Evolutionary conservation across 192 early-diverging fungal genomes (phyloP), one percentile per base, ranked within the genome.

Genomic region (Bifiguratus adelaidae): DNA sequence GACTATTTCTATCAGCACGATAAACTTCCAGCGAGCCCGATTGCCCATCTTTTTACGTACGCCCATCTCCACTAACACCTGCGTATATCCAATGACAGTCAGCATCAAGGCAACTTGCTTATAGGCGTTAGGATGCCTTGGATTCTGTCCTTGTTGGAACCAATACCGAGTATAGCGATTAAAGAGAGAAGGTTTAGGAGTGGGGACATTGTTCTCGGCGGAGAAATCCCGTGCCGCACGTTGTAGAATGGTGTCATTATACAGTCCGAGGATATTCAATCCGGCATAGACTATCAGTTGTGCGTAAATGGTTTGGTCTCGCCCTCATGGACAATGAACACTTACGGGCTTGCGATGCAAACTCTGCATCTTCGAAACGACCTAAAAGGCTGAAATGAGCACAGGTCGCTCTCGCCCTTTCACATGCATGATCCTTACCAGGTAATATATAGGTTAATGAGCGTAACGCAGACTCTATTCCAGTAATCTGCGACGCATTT

Each of bases 401-500:
- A 15, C 15, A 13, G 32, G 11, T 34, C 24, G 15, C 13, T 16
- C 19, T 28, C 28, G 44, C n/a, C n/a, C n/a, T 33, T 33, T 33
- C n/a, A 33, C 32, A 33, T 9, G 41, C 7, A 4, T 16, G 23
- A 47, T 47, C 13, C 41, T 36, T 64, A 84, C 86, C 91, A 21
- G 91, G 91, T 15, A 97, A 53, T 25, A 97, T 74, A 47, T 97
- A 97, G 9, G 90, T 88, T 24, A 95, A 72, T 25, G 85, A 85
- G 4, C 91, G 78, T 11, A 92, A 66, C 5, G 82, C 76, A 60
- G 82, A 84, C 60, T 97, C 94, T 36, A 97, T 81, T 28, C 80
- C 81, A 33, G 77, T 83, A 45, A 97, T 79, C 58, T 91, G 83
- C 16, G 89, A 74, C 1, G 90, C 91, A 68, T 94, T 92, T 56